phyloP scores from a whole-genome alignment of 805 yeast genomes.

The Jamesozyma rosinii region DNA sequence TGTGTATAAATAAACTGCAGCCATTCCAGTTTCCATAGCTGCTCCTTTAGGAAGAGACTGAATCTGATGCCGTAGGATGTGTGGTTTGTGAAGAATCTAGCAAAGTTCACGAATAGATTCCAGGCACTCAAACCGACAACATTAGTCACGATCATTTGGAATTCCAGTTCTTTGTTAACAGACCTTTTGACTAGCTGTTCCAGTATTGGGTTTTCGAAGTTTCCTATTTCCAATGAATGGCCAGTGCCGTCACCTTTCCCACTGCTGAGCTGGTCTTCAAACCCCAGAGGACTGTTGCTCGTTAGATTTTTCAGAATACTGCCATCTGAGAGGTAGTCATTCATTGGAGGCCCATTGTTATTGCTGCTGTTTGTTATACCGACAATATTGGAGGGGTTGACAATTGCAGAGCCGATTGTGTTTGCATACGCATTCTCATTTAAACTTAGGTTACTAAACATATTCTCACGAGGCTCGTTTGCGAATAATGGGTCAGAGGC shows the following conservation, averaged over 20 bases:
- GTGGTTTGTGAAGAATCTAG: constrained; percentile 12
- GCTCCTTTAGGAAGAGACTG: neutral
- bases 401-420: neutral
- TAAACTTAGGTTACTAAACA: neutral
- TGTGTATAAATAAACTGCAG: neutral
- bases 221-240: constrained; percentile 9
- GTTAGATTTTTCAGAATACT: neutral
- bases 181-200: constrained; percentile 28
- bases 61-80: constrained; percentile 10
- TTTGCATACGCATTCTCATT: neutral
- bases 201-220: constrained; percentile 27
- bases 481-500: neutral
- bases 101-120: constrained; percentile 21
- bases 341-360: neutral
- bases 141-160: constrained; percentile 30
- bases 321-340: neutral
- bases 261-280: neutral
- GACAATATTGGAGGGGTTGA: neutral
- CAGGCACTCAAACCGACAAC: constrained; percentile 25
- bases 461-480: neutral
- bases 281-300: neutral
- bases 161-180: constrained; percentile 35
- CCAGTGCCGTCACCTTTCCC: neutral
- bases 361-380: neutral
- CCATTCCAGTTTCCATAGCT: constrained; percentile 1